phyloP scores from a whole-genome alignment of 2,329 filamentous ascomycete species.

The Curvularia sp. region DNA sequence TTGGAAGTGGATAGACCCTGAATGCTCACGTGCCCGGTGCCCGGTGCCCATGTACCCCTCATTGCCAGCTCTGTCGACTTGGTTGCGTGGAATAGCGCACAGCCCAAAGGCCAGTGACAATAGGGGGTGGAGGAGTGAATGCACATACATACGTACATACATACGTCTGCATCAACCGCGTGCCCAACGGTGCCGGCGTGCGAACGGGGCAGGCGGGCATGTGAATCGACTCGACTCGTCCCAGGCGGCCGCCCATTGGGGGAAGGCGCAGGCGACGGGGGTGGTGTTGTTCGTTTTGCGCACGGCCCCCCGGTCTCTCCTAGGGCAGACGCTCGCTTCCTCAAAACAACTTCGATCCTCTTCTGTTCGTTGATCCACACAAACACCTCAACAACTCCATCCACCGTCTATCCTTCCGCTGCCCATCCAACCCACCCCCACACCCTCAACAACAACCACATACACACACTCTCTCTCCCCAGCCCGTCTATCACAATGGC shows the following conservation, averaged over 20 bases:
- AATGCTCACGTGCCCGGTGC: constrained; percentile 26
- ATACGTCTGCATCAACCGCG: too few species aligned
- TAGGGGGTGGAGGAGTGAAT: neutral
- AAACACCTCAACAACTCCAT: constrained; percentile 34
- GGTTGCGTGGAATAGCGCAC: neutral
- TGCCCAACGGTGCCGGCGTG: constrained; percentile 7
- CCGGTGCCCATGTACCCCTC: constrained; percentile 18
- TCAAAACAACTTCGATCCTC: constrained; percentile 41
- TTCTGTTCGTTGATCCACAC: constrained; percentile 32
- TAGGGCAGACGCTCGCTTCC: constrained; percentile 41
- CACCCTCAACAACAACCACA: constrained; percentile 24
- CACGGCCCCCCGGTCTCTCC: constrained; percentile 20
- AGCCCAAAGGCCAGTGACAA: neutral
- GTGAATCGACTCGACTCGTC: constrained; percentile 24
- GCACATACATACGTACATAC: too few species aligned
- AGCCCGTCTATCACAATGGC: constrained; percentile 59
- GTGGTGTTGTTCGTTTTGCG: constrained; percentile 30
- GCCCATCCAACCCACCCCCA: constrained; percentile 29
- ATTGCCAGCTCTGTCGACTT: constrained; percentile 7
- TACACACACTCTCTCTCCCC: constrained; percentile 22
- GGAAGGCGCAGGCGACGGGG: constrained; percentile 34
- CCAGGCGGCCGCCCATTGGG: constrained; percentile 21
- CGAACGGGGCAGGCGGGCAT: constrained; percentile 23
- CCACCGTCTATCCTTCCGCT: constrained; percentile 34
- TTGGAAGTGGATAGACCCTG: constrained; percentile 8